Base-by-base conservation (phyloP, 1,284 basidiomycete species). In the Xerocomus amazonicus region DNA sequence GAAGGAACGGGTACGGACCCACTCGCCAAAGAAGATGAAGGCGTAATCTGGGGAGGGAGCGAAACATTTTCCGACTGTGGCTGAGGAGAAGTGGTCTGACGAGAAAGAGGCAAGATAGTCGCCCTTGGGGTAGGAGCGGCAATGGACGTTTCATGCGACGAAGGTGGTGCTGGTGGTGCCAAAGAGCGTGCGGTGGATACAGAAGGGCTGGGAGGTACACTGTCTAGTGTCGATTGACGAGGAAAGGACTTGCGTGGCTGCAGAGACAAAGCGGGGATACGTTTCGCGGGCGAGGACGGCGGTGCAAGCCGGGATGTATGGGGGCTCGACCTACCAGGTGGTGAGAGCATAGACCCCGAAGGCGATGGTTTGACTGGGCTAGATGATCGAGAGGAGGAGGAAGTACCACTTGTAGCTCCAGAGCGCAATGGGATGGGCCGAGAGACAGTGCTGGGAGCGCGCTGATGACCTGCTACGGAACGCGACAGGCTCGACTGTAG, bases 271-370 rank as follows among this genome's bases (percentile, higher is more conserved):
- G 71, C 59, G 1, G 71, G 69, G 6, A 69, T 60, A 33, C 74
- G 74, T 56, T 74, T 78, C n/a, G 57, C 62, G 13, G 70, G 71
- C 3, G 73, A 74, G 6, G 62, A 67, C 3, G 71, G 67, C 13
- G 68, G 68, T 37, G 67, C 56, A 10, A 61, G 59, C 23, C 63
- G 62, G 23, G 65, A 63, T 19, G 55, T 45, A 16, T 57, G 57
- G 10, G 67, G 56, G 36, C 54, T 66, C 12, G 59, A 67, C 19
- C 45, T 32, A 14, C 53, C 53, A 0, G 61, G 51, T 14, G 60
- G 53, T 35, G 64, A 56, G 28, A 65, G 56, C 34, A 64, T 17
- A 23, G 37, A 27, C 16, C 10, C 49, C 1, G 55, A 43, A n/a
- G 46, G 33, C 27, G 52, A 16, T 51, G 61, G 41, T 48, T 77